A percentile compares a stretch with the other conserved stretches of the same genome.
phyloP scores from a whole-genome alignment of 2,329 filamentous ascomycete genomes.

The Monosporascus sp. region DNA sequence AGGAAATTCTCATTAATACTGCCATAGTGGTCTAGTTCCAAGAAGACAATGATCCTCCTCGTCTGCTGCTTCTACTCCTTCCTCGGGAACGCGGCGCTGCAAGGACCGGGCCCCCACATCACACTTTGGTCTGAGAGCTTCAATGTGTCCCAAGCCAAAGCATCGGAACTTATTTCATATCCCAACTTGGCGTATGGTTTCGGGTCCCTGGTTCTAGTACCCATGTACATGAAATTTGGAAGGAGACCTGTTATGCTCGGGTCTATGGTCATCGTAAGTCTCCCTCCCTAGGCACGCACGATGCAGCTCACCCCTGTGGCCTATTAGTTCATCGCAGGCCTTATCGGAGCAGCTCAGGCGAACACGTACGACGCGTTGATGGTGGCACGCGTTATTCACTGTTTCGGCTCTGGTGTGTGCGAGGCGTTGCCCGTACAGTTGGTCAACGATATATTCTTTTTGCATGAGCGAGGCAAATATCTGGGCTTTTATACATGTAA shows the following conservation, averaged over 20 bases:
- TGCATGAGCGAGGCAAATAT: slow-evolving; percentile 44
- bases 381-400: slow-evolving; percentile 33
- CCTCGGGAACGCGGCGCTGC: slow-evolving; percentile 49
- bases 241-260: slow-evolving; percentile 37
- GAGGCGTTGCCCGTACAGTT: slow-evolving; percentile 41
- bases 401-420: slow-evolving; percentile 37
- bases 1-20: neutral
- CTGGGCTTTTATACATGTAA: slow-evolving; percentile 54
- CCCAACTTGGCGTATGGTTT: slow-evolving; percentile 57
- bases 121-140: slow-evolving; percentile 48
- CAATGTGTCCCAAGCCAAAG: slow-evolving; percentile 40
- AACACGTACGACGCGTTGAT: slow-evolving; percentile 31
- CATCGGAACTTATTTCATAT: slow-evolving; percentile 53
- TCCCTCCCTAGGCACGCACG: neutral
- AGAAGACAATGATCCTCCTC: slow-evolving; percentile 51
- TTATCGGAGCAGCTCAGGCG: slow-evolving; percentile 32
- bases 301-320: neutral
- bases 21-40: slow-evolving; percentile 44
- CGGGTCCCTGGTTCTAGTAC: slow-evolving; percentile 49
- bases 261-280: slow-evolving; percentile 30
- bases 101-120: slow-evolving; percentile 55
- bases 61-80: slow-evolving; percentile 52
- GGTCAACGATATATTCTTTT: slow-evolving; percentile 40
- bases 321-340: slow-evolving; percentile 32
- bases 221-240: slow-evolving; percentile 47